Percentiles rank a stretch among this genome's conserved stretches.
Conservation (phyloP, 805 yeast species). For the Millerago galiae region DNA sequence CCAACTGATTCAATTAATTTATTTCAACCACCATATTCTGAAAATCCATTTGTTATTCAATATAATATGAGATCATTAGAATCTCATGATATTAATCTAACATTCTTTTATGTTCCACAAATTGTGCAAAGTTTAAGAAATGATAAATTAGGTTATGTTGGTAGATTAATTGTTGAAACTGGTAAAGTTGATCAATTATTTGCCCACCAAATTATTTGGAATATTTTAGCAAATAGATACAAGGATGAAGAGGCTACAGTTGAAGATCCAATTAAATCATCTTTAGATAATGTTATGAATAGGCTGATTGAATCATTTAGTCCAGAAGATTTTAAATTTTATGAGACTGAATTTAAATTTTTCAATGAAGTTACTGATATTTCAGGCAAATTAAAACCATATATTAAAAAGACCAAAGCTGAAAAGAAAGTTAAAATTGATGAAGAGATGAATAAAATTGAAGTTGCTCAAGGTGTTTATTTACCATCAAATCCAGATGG, state of each 20-base stretch:
- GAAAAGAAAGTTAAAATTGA: slow-evolving; percentile 95
- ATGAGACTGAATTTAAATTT: slow-evolving; percentile 79
- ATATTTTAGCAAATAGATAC: slow-evolving; percentile 88
- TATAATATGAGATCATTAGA: slow-evolving; percentile 88
- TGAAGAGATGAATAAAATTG: slow-evolving; percentile 82
- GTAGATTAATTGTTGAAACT: slow-evolving; percentile 82
- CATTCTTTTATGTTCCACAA: slow-evolving; percentile 97
- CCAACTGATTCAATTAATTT: slow-evolving; percentile 84
- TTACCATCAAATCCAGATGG: slow-evolving; percentile 97
- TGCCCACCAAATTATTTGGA: slow-evolving; percentile 98
- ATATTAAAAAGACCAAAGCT: slow-evolving; percentile 86
- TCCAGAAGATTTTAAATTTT: slow-evolving; percentile 55
- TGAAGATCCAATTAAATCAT: slow-evolving; percentile 81
- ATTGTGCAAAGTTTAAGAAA: slow-evolving; percentile 88
- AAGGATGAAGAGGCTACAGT: slow-evolving; percentile 80
- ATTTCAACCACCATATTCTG: slow-evolving; percentile 68
- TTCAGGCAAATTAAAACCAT: slow-evolving; percentile 93
- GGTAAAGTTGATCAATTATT: slow-evolving; percentile 86
- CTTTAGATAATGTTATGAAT: slow-evolving; percentile 63
- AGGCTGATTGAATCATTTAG: slow-evolving; percentile 59
- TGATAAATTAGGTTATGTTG: slow-evolving; percentile 80
- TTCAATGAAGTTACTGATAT: slow-evolving; percentile 88
- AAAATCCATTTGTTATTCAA: slow-evolving; percentile 66
- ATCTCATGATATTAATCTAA: slow-evolving; percentile 75
- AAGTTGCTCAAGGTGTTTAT: slow-evolving; percentile 76